phyloP scores from a whole-genome alignment of 495 filamentous ascomycete genomes.

The Staphylotrichum longicolle region DNA sequence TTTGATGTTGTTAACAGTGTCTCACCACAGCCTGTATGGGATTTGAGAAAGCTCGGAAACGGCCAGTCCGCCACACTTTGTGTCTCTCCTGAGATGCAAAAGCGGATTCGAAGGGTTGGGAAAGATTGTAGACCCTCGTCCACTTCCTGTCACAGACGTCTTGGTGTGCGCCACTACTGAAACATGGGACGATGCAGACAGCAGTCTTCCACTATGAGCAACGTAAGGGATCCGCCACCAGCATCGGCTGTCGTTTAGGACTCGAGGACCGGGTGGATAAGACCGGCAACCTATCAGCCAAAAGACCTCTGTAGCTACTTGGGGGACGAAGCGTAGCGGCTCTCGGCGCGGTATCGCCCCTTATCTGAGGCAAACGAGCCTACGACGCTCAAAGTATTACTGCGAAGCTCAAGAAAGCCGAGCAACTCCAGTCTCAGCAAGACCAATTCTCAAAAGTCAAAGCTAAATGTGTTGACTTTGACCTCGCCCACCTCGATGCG shows the following conservation, averaged over 20 bases:
- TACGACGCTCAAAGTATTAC: background rate
- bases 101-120: conserved; percentile 34
- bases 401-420: background rate
- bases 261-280: background rate
- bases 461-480: conserved; percentile 44
- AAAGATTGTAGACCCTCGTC: background rate
- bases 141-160: conserved; percentile 23
- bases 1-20: background rate
- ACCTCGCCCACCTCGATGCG: conserved; percentile 10
- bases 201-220: conserved; percentile 10
- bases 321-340: conserved; percentile 35
- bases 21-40: conserved; percentile 58
- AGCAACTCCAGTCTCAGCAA: conserved; percentile 23
- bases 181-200: conserved; percentile 16
- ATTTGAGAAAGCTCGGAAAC: conserved; percentile 58
- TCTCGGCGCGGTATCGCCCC: conserved; percentile 25
- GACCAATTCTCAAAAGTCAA: conserved; percentile 52
- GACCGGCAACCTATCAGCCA: background rate
- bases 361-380: background rate
- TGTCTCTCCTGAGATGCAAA: conserved; percentile 52
- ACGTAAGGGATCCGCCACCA: conserved; percentile 14
- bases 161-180: conserved; percentile 6
- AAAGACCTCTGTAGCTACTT: conserved; percentile 46
- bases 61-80: conserved; percentile 63
- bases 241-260: conserved; percentile 6